Base-by-base conservation (phyloP, 129 eudicot species). In the Glebionis coronaria region DNA sequence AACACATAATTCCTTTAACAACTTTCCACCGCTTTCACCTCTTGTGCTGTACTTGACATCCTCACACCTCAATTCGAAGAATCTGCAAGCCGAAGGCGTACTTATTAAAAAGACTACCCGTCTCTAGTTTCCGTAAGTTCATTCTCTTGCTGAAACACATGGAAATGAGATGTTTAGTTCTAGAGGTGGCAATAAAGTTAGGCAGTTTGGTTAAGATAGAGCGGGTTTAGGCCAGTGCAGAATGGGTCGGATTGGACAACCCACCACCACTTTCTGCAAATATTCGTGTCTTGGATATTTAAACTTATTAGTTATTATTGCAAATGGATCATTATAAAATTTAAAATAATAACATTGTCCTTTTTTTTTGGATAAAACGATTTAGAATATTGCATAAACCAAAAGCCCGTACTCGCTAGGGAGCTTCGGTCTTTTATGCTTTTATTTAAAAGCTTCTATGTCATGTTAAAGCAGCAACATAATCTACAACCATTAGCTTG, bases 31-130 rank as follows among this genome's bases (percentile, higher is more conserved):
- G 98, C 98, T 27, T 20, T 88, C 65, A 85, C 95, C 45, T 87
- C 96, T 56, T 93, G 98, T 82, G 98, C 98, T 54, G 90, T 93
- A 35, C 83, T 93, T 57, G 98, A 93, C 81, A 73, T 93, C 62
- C 96, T 93, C 63, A 82, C 96, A 10, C 98, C 98, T 52, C 92
- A 96, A 53, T 93, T 88, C 16, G 73, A 65, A 35, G 98, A 93
- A 73, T 44, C 69, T 78, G 89, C 87, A 46, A 95, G 95, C 80
- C 76, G 98, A 78, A 93, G 67, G 75, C 88, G 98, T 69, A 78
- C 92, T 40, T 93, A 88, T 72, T 88, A 88, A 80, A 89, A 81
- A 54, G 98, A 93, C 68, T 88, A 93, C 68, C 92, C 98, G 1
- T 86, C 67, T 82, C 90, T 25, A 82, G 75, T 77, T 78, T 88